Percentiles rank a stretch among this genome's conserved stretches.
These are phyloP conservation scores for Phytophthora ohioensis DNA, from an alignment of 352 stramenopile species.

Conservation along the genomic window DNA sequence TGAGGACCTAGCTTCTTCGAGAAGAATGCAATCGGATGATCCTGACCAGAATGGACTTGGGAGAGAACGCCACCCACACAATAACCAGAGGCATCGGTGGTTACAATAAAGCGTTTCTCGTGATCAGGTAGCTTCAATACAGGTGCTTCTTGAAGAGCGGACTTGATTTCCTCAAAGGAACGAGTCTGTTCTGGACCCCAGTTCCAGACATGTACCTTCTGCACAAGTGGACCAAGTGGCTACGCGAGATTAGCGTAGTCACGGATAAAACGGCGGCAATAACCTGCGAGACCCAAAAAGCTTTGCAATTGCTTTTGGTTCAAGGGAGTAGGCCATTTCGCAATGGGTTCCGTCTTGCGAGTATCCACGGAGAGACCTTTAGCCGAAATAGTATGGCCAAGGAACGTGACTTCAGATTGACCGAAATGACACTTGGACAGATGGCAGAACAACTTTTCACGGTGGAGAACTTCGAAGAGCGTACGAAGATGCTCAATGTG, in stretches of 20 bases:
- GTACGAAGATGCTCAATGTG: no score
- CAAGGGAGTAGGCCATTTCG: conserved; percentile 6
- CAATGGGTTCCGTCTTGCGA: conserved; percentile 36
- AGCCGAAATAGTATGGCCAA: conserved; percentile 31
- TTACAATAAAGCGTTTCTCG: conserved; percentile 34
- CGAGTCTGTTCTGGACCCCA: conserved; percentile 22
- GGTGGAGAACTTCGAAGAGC: no score
- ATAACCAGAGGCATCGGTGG: conserved; percentile 36
- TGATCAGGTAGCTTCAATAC: conserved; percentile 34
- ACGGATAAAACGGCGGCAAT: conserved; percentile 43
- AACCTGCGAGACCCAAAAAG: conserved; percentile 37
- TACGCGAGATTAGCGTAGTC: conserved; percentile 20
- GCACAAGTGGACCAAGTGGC: conserved; percentile 6
- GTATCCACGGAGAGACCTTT: conserved; percentile 31
- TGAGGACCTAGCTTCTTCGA: conserved; percentile 10
- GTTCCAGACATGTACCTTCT: conserved; percentile 20
- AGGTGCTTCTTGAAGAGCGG: conserved; percentile 12
- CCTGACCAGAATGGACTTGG: conserved; percentile 10
- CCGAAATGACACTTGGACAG: no score
- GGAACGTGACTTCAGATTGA: not conserved
- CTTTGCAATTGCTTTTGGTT: conserved; percentile 28
- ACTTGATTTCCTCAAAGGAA: no score
- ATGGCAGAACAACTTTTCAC: no score
- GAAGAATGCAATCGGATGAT: conserved; percentile 36
- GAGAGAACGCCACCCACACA: conserved; percentile 13